Base-by-base conservation (phyloP, 768 basidiomycete genomes). In the Mycena metata region DNA sequence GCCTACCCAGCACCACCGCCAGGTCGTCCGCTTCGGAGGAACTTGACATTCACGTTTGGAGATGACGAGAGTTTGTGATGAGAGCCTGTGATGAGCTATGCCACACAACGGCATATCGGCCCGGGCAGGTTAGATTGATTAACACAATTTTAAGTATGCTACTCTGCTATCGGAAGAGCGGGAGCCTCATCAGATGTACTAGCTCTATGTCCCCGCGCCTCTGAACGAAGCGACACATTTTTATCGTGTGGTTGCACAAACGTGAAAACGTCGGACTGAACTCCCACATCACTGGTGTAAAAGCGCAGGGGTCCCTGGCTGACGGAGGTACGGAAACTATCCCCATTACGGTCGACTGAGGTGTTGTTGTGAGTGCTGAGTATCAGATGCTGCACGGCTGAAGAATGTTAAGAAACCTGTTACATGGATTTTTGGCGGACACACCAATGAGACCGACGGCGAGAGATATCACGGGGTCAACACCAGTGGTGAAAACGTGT, bases 1-100 rank as follows among this genome's bases (percentile, higher is more conserved):
- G 41, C 57, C 49, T 46, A 69, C 68, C 68, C 33, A 69, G 56
- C 16, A 64, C 10, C 1, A 69, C 62, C 41, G 68, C 68, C 26
- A 69, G 60, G 45, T 55, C 35, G 3, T 69, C 62, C n/a, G 63
- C 35, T 39, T 21, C 2, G 2, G 39, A 45, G n/a, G 19, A 51
- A 42, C 30, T 58, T 56, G 35, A 30, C n/a, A n/a, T n/a, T n/a
- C n/a, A n/a, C n/a, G n/a, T n/a, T n/a, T n/a, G n/a, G n/a, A n/a
- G n/a, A n/a, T n/a, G 39, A 15, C 11, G 39, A 39, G 15, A 39
- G 39, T 39, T 39, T 15, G 39, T 39, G 42, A 42, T n/a, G 35
- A 54, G 7, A 24, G 13, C n/a, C n/a, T n/a, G n/a, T 10, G 21
- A n/a, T 47, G 16, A 21, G 13, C 24, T 10, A 47, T 3, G n/a